A percentile compares a stretch with the other conserved stretches of the same genome.
phyloP scores from a whole-genome alignment of 306 rosid genomes.

The Alnus rubra region DNA sequence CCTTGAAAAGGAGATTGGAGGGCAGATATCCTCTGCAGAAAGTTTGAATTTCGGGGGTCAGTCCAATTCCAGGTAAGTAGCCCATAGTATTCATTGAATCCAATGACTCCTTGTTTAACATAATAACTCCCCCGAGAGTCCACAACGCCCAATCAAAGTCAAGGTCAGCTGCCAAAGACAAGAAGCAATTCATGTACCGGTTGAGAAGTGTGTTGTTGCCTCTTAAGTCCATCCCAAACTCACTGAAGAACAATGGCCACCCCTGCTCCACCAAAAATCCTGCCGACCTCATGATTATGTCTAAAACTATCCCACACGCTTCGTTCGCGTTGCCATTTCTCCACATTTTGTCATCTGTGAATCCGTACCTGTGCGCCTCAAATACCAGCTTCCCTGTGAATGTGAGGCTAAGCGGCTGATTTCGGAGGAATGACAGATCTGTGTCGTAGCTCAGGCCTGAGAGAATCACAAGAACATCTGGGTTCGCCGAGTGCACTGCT shows the following conservation, averaged over 20 bases:
- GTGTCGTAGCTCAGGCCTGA: constrained; percentile 73
- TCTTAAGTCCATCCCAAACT: constrained; percentile 75
- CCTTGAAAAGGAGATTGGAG: constrained; percentile 84
- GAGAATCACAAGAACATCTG: constrained; percentile 69
- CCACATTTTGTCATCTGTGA: constrained; percentile 76
- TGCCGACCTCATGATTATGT: constrained; percentile 48
- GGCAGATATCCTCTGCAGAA: constrained; percentile 50
- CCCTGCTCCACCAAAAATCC: constrained; percentile 65
- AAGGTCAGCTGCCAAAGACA: constrained; percentile 63
- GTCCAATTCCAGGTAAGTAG: constrained; percentile 58
- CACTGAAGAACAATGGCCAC: constrained; percentile 77
- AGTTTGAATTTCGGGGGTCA: constrained; percentile 46
- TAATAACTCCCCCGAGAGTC: constrained; percentile 83
- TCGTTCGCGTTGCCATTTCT: constrained; percentile 63
- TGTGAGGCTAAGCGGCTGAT: constrained; percentile 44
- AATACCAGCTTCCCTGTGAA: constrained; percentile 63
- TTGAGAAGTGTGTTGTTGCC: constrained; percentile 74
- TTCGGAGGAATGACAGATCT: constrained; percentile 63
- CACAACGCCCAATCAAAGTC: constrained; percentile 87
- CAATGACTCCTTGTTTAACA: constrained; percentile 63
- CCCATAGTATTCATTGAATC: constrained; percentile 75
- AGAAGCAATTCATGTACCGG: constrained; percentile 70
- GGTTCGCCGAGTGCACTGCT: constrained; percentile 80
- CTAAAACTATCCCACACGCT: constrained; percentile 67
- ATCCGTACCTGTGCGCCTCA: constrained; percentile 78